Evolutionary conservation across 495 filamentous ascomycete species (phyloP), one percentile per base, ranked within the genome.

Genomic region (Aspergillus conjunctus): DNA sequence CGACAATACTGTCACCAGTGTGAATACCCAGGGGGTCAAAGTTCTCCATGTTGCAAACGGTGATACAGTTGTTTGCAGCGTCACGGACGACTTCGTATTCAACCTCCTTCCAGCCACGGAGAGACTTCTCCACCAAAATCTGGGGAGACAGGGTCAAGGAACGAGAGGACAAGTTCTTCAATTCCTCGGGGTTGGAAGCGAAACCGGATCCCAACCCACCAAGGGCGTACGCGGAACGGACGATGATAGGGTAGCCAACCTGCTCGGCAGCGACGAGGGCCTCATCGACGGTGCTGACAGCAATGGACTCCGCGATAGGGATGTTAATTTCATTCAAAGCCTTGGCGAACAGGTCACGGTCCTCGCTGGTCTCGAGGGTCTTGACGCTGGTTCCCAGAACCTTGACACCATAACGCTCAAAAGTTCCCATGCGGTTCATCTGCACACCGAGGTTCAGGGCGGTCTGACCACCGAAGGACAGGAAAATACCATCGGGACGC

Each of bases 21-120:
- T 98, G 93, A 55, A 96, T 93, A 70, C 93, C 93, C 34, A 98
- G 82, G 39, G 93, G 93, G 71, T 98, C 93, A 70, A 98, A 98
- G 78, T 98, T 98, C 80, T 98, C 93, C 93, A 98, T 98, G 80
- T 98, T 98, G 81, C 93, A 98, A 48, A 98, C 93, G 17, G 93
- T 98, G 66, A 98, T 97, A 75, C 94, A 97, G 79, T 98, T 98
- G 82, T 97, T 94, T 66, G 86, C 83, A 48, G 88, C 89, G 74
- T 98, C 93, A 58, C 93, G 87, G 39, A 98, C 93, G 34, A 98
- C 93, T 73, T 98, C 93, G 71, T 98, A 98, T 73, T 98, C 93
- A 56, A 96, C 89, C 76, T 98, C 93, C 77, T 98, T 98, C 93
- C 93, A 98, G 67, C 93, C 93, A 79, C 97, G 97, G 51, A 98